Evolutionary conservation across 2,329 filamentous ascomycete species (phyloP).

Genomic region (Ilyonectria sp.): DNA sequence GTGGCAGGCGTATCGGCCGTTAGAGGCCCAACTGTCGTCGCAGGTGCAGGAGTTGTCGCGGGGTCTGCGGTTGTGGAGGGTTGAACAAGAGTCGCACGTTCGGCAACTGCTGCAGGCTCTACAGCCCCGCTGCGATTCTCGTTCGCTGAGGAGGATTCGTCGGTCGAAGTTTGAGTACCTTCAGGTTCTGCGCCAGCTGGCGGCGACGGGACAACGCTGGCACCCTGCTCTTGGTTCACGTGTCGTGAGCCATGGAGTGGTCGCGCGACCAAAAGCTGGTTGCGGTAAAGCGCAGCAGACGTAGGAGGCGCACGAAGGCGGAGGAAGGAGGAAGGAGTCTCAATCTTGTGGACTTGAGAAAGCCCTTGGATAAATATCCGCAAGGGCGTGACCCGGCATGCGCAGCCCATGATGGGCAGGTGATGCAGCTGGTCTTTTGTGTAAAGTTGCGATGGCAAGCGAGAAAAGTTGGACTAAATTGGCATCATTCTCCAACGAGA

Average conservation of each 20-base stretch:
- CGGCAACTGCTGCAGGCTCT: background rate
- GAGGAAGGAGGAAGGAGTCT: constrained; percentile 36
- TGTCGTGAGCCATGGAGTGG: constrained; percentile 43
- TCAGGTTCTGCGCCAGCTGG: background rate
- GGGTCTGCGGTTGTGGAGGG: background rate
- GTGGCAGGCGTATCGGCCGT: too few species aligned
- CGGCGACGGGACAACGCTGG: background rate
- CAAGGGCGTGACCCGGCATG: constrained; percentile 62
- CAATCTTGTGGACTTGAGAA: constrained; percentile 56
- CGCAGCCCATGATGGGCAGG: constrained; percentile 60
- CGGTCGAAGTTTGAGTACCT: background rate
- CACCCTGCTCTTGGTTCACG: constrained; percentile 37
- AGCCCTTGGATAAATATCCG: constrained; percentile 65
- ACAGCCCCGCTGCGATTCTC: background rate
- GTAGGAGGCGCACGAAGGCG: constrained; percentile 33
- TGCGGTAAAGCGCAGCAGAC: constrained; percentile 30
- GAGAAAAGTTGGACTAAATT: constrained; percentile 45
- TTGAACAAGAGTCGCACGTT: background rate
- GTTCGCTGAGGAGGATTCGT: constrained; percentile 1
- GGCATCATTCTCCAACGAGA: constrained; percentile 31
- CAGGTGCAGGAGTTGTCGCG: background rate
- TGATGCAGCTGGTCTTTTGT: constrained; percentile 11
- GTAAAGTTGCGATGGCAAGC: constrained; percentile 17
- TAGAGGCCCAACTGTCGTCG: background rate
- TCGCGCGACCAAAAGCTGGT: constrained; percentile 34